phyloP scores from a whole-genome alignment of 148 eudicot species.

The Silene uniflora region DNA sequence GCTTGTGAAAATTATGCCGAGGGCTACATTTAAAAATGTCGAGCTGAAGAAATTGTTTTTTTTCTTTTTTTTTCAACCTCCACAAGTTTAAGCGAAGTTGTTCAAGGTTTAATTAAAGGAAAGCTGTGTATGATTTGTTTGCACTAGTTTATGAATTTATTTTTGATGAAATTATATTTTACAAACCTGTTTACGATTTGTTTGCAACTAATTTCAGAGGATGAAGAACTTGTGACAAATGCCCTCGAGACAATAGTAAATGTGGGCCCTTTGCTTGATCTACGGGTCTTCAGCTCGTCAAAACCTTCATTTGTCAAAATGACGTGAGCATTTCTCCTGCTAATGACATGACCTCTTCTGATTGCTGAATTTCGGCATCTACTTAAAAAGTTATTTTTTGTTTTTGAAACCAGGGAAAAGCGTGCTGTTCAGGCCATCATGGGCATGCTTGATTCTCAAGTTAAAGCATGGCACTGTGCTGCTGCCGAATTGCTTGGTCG shows the following conservation, averaged over 20 bases:
- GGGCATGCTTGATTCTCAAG: slow-evolving; percentile 78
- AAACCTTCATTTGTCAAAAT: slow-evolving; percentile 85
- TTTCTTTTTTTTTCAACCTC: not conserved
- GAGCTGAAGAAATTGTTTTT: not conserved
- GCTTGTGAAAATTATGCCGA: not conserved
- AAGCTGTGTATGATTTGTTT: not conserved
- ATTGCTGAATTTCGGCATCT: not conserved
- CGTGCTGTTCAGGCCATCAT: slow-evolving; percentile 80
- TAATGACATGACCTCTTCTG: slow-evolving; percentile 2
- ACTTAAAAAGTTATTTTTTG: not conserved
- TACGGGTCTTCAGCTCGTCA: slow-evolving; percentile 86
- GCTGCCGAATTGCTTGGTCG: slow-evolving; percentile 96
- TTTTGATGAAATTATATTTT: not conserved
- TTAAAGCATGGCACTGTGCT: slow-evolving; percentile 88
- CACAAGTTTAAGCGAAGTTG: not conserved
- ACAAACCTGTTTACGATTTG: not conserved
- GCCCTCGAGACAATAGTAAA: slow-evolving; percentile 88
- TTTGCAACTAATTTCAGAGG: slow-evolving; percentile 50
- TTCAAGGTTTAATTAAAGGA: not conserved
- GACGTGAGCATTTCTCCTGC: slow-evolving; percentile 51
- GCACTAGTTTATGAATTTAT: not conserved
- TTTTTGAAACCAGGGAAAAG: slow-evolving; percentile 50
- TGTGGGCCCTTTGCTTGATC: slow-evolving; percentile 80
- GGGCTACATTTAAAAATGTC: not conserved
- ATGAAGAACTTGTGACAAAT: slow-evolving; percentile 98